phyloP scores from a whole-genome alignment of 345 rosid species.

The Lepidium didymum region DNA sequence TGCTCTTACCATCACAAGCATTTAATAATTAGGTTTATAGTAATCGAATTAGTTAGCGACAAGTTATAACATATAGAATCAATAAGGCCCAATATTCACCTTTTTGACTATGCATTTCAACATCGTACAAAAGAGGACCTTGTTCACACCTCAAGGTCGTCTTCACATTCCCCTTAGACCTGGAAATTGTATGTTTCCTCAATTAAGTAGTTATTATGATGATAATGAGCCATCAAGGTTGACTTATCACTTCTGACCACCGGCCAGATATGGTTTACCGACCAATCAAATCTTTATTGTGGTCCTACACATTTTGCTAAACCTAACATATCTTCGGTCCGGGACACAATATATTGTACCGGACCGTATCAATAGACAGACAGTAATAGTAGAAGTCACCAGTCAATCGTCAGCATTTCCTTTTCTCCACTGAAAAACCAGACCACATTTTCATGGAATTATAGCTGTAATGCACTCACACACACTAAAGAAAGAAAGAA shows the following conservation, averaged over 20 bases:
- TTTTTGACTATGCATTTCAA: constrained; percentile 19
- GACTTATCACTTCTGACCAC: constrained; percentile 21
- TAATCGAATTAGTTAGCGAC: neutral
- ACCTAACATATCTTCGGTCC: constrained; percentile 29
- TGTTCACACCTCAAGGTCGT: constrained; percentile 23
- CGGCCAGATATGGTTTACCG: constrained; percentile 23
- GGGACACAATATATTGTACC: constrained; percentile 26
- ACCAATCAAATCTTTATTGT: constrained; percentile 21
- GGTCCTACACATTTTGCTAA: constrained; percentile 15
- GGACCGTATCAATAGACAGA: constrained; percentile 23
- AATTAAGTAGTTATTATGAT: constrained; percentile 7
- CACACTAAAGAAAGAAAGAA: neutral
- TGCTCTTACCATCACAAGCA: neutral
- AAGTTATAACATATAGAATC: neutral
- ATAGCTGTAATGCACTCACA: constrained; percentile 27
- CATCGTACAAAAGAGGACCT: constrained; percentile 7
- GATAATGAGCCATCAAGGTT: constrained; percentile 26
- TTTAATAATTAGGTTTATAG: neutral
- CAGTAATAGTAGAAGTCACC: constrained; percentile 20
- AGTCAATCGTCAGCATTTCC: constrained; percentile 26
- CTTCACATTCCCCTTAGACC: constrained; percentile 25
- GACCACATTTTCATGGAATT: constrained; percentile 16
- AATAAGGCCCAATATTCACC: constrained; percentile 8
- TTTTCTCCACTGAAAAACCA: constrained; percentile 2
- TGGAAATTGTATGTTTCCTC: constrained; percentile 20